Percentiles rank a stretch among this genome's conserved stretches.
Conservation (phyloP, 257 asterid genomes). For the Misopates orontium region DNA sequence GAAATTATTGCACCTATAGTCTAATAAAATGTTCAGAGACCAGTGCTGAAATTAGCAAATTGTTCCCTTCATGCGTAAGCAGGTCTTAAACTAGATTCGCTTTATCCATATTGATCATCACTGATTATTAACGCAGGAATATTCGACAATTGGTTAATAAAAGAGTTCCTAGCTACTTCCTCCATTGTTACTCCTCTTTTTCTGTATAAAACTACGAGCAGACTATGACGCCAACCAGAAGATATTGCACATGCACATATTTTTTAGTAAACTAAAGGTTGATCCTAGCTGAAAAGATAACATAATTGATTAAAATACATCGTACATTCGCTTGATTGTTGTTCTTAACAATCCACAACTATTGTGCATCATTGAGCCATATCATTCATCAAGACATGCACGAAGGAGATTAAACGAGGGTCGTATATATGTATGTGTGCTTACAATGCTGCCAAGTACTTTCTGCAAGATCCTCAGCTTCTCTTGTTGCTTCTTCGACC, state of each 20-base stretch:
- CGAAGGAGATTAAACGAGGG: conserved; percentile 6
- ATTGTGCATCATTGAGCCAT: not conserved
- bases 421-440: conserved; percentile 21
- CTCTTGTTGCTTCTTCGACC: conserved; percentile 81
- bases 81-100: not conserved
- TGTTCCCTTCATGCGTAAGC: not conserved
- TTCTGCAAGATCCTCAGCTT: conserved; percentile 89
- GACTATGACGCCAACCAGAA: too few relatives aligned
- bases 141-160: not conserved
- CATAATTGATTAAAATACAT: not conserved
- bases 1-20: not conserved
- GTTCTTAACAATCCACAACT: not conserved
- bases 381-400: not conserved
- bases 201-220: too few relatives aligned
- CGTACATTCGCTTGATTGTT: not conserved
- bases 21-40: not conserved
- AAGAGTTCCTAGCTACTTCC: not conserved
- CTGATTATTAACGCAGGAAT: not conserved
- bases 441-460: conserved; percentile 96
- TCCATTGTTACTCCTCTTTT: too few relatives aligned
- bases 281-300: too few relatives aligned
- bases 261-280: too few relatives aligned
- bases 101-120: not conserved
- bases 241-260: too few relatives aligned
- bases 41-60: not conserved